Evolutionary conservation across 495 filamentous ascomycete genomes (phyloP).

Genomic region (Lentithecium fluviatile): DNA sequence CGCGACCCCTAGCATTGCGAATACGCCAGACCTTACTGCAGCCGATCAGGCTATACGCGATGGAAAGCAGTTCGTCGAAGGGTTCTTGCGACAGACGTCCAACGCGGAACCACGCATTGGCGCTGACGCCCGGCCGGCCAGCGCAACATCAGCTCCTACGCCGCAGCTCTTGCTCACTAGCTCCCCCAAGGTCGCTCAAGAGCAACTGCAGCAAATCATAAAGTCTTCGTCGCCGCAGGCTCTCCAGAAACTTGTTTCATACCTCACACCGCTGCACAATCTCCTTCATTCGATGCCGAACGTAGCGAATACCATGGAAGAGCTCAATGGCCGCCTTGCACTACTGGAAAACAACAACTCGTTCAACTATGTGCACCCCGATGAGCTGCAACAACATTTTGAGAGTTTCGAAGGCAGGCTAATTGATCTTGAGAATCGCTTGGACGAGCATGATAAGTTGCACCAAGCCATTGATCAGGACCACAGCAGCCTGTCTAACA

Average conservation of each 20-base stretch:
- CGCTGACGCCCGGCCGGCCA: slow-evolving; percentile 17
- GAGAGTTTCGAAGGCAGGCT: slow-evolving; percentile 59
- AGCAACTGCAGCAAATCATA: slow-evolving; percentile 22
- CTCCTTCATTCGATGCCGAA: slow-evolving; percentile 37
- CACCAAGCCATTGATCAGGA: slow-evolving; percentile 48
- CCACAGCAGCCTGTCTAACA: slow-evolving; percentile 15
- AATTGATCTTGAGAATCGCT: slow-evolving; percentile 60
- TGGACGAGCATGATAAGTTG: slow-evolving; percentile 58
- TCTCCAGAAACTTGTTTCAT: slow-evolving; percentile 32
- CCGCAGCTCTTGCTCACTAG: slow-evolving; percentile 14
- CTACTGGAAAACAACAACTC: slow-evolving; percentile 60
- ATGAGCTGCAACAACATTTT: slow-evolving; percentile 59
- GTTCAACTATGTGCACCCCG: slow-evolving; percentile 55
- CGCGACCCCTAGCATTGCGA: slow-evolving; percentile 43
- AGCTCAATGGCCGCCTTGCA: slow-evolving; percentile 58
- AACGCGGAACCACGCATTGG: slow-evolving; percentile 1
- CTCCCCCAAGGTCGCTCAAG: slow-evolving; percentile 13
- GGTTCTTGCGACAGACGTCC: slow-evolving; percentile 11
- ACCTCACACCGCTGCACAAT: slow-evolving; percentile 31
- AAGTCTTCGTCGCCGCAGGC: slow-evolving; percentile 24
- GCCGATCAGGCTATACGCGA: slow-evolving; percentile 33
- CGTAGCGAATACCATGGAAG: slow-evolving; percentile 44
- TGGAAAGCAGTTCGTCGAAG: slow-evolving; percentile 27
- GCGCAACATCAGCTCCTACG: background rate
- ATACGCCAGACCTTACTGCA: slow-evolving; percentile 43